Base-by-base conservation (phyloP, 2,329 filamentous ascomycete species). In the Fusarium sp. region DNA sequence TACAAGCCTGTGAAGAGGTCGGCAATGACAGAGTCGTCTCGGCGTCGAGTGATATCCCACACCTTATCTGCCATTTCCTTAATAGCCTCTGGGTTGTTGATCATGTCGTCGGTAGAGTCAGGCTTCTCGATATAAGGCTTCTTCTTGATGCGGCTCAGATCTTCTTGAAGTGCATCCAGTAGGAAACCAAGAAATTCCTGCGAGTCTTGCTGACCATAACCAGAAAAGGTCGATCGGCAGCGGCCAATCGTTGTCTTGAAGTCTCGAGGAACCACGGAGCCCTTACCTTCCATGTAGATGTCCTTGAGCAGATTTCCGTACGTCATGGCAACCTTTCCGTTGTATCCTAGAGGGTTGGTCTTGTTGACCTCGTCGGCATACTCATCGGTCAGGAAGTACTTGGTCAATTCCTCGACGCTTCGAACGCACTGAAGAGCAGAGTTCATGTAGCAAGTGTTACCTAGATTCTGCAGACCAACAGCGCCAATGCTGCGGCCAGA, bases 401-500 rank as follows among this genome's bases (percentile, higher is more conserved):
- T 89, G 6, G 92, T 94, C 64, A 99, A 80, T 76, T 99, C 95
- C 73, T 97, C 92, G 0, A 97, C 93, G 69, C 92, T 96, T 46
- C 94, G 88, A 47, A 99, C 87, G 74, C 95, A 99, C 74, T 99
- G 95, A 51, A 98, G 81, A 9, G 95, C 95, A 22, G 94, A 97
- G 76, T 98, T 98, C 93, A 98, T 97, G 79, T 99, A 99, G 78
- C 95, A 99, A 0, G 95, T 98, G 72, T 99, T 99, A 44, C 95
- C 95, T 12, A 99, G 80, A 72, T 99, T 99, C 64, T 86, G 88
- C 48, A 99, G 80, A 31, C 95, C 95, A 38, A 93, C 91, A 36
- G 89, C 90, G 29, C 95, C 95, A 31, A 88, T 77, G 11, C 87
- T 86, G 61, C 88, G 87, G 9, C 91, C 91, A 35, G 88, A 85